A percentile compares a stretch with the other conserved stretches of the same genome.
These are phyloP conservation scores for Halophytophthora batemanensis DNA, from an alignment of 352 stramenopile genomes.

Conservation along the genomic window DNA sequence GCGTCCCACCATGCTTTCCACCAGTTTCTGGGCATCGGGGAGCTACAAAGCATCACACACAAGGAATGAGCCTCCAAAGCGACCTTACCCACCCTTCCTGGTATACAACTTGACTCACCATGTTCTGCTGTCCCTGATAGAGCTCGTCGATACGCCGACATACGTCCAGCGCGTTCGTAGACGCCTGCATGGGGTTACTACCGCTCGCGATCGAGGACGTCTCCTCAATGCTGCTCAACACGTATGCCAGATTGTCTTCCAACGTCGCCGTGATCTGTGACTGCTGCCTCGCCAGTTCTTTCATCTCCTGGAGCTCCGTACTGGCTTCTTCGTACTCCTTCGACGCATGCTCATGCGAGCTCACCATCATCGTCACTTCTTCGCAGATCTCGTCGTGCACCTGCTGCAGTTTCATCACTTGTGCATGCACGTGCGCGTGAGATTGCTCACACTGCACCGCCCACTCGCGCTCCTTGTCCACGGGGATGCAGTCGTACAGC, in stretches of 20 bases:
- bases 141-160: constrained; percentile 80
- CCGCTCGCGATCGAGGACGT: constrained; percentile 48
- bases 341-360: constrained; percentile 37
- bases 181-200: constrained; percentile 77
- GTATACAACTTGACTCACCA: constrained; percentile 33
- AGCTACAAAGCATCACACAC: constrained; percentile 33
- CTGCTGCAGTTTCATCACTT: constrained; percentile 62
- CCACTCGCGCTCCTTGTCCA: constrained; percentile 82
- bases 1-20: constrained; percentile 50
- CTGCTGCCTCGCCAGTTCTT: constrained; percentile 42
- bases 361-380: constrained; percentile 56
- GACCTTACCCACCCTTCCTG: neutral
- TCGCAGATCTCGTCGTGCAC: constrained; percentile 65
- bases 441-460: constrained; percentile 74
- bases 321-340: constrained; percentile 43
- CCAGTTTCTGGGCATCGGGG: constrained; percentile 58
- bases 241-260: constrained; percentile 57
- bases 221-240: constrained; percentile 66
- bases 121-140: constrained; percentile 71
- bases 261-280: constrained; percentile 61
- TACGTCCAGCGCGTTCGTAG: constrained; percentile 72
- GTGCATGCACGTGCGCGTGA: constrained; percentile 53
- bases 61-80: neutral
- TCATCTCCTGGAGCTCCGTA: constrained; percentile 49
- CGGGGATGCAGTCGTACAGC: constrained; percentile 76